Evolutionary conservation across 2,329 filamentous ascomycete species (phyloP).

Genomic region (Cyphellophora attinorum): DNA sequence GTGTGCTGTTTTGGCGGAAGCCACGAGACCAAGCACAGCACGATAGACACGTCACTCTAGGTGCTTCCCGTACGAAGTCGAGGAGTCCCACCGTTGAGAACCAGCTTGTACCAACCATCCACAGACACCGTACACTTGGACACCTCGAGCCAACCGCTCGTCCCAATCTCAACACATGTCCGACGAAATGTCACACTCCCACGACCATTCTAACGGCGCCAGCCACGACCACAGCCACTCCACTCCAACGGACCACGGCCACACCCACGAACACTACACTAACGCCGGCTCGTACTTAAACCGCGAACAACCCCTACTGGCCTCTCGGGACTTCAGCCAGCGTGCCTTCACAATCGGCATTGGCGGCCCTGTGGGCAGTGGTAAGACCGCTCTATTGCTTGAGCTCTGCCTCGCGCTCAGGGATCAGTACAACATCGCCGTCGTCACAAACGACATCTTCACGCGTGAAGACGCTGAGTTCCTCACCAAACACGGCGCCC

Average conservation of each 20-base stretch:
- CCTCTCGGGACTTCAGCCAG: constrained; percentile 78
- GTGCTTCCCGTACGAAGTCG: too few species aligned
- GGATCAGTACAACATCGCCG: constrained; percentile 73
- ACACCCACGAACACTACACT: constrained; percentile 90
- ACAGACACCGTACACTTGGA: too few species aligned
- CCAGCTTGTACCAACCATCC: too few species aligned
- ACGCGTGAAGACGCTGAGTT: constrained; percentile 88
- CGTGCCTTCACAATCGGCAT: constrained; percentile 96
- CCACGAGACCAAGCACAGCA: too few species aligned
- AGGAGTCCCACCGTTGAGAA: too few species aligned
- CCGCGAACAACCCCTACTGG: constrained; percentile 86
- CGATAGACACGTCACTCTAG: too few species aligned
- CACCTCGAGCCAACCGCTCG: too few species aligned
- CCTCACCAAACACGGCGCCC: constrained; percentile 74
- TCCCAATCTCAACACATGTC: constrained; percentile 3
- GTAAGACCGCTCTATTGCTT: constrained; percentile 95
- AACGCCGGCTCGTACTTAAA: constrained; percentile 83
- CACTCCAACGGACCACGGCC: constrained; percentile 67
- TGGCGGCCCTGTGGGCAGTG: constrained; percentile 91
- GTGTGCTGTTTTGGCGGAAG: too few species aligned
- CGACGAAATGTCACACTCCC: constrained; percentile 18
- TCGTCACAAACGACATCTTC: constrained; percentile 54
- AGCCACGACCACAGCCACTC: constrained; percentile 37
- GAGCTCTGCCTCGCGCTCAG: constrained; percentile 80
- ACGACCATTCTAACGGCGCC: constrained; percentile 31